phyloP scores from a whole-genome alignment of 352 stramenopile genomes.

The Pythium utonaiense region DNA sequence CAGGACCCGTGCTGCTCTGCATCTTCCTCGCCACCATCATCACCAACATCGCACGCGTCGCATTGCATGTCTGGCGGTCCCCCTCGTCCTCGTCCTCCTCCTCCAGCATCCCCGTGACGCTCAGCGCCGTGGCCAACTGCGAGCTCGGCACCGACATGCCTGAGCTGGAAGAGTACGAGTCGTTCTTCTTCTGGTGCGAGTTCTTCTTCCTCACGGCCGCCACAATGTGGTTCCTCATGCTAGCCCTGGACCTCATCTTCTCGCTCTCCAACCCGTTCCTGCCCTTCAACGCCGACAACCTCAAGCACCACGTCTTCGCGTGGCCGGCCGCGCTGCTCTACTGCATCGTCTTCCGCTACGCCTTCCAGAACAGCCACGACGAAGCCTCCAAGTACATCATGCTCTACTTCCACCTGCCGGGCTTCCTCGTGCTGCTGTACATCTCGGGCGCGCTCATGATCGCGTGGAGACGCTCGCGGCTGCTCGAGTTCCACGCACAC shows the following conservation, averaged over 20 bases:
- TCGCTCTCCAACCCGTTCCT: slow-evolving; percentile 86
- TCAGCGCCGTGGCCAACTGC: slow-evolving; percentile 61
- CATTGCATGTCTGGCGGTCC: slow-evolving; percentile 50
- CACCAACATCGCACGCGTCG: slow-evolving; percentile 62
- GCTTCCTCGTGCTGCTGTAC: slow-evolving; percentile 69
- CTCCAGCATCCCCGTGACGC: slow-evolving; percentile 29
- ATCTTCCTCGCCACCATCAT: slow-evolving; percentile 71
- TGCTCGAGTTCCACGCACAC: slow-evolving; percentile 75
- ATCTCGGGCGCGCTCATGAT: slow-evolving; percentile 51
- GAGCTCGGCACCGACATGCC: slow-evolving; percentile 32
- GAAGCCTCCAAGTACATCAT: slow-evolving; percentile 39
- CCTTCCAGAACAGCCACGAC: slow-evolving; percentile 34
- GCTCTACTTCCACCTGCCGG: slow-evolving; percentile 65
- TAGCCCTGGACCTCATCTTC: slow-evolving; percentile 83
- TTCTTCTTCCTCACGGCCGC: slow-evolving; percentile 80
- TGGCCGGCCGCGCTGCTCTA: slow-evolving; percentile 69
- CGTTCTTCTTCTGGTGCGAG: slow-evolving; percentile 81
- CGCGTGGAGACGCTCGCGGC: slow-evolving; percentile 63
- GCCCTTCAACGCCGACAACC: slow-evolving; percentile 81
- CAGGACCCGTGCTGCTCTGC: slow-evolving; percentile 70
- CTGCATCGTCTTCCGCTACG: slow-evolving; percentile 65
- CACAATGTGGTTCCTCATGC: slow-evolving; percentile 85
- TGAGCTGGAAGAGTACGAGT: slow-evolving; percentile 41
- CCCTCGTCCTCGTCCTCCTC: background rate
- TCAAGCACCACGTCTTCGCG: slow-evolving; percentile 81